A percentile compares a stretch with the other conserved stretches of the same genome.
phyloP scores from a whole-genome alignment of 495 filamentous ascomycete genomes.

The Astrocystis sublimbata region DNA sequence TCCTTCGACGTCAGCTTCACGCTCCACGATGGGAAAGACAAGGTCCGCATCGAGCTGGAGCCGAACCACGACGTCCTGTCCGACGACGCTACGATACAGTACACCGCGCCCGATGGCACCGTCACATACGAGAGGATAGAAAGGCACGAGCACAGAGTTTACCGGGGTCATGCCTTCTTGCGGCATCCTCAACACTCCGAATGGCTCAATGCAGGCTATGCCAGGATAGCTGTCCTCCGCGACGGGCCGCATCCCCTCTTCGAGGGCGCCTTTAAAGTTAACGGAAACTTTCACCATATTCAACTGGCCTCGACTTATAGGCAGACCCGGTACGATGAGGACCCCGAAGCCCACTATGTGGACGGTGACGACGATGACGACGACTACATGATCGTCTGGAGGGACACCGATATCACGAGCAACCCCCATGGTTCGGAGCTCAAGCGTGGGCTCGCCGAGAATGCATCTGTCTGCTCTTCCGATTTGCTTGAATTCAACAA shows the following conservation, averaged over 20 bases:
- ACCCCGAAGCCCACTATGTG: slow-evolving; percentile 69
- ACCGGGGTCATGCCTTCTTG: slow-evolving; percentile 76
- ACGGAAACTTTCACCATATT: slow-evolving; percentile 83
- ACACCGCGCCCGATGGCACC: slow-evolving; percentile 69
- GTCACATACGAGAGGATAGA: slow-evolving; percentile 59
- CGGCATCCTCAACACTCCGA: slow-evolving; percentile 57
- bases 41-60: slow-evolving; percentile 77
- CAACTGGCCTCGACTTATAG: slow-evolving; percentile 74
- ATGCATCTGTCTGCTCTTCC: slow-evolving; percentile 55
- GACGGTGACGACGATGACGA: slow-evolving; percentile 54
- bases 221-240: slow-evolving; percentile 70
- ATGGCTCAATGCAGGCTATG: slow-evolving; percentile 86
- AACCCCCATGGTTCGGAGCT: slow-evolving; percentile 25
- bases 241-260: slow-evolving; percentile 83
- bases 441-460: slow-evolving; percentile 36
- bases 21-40: slow-evolving; percentile 64
- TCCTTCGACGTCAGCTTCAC: slow-evolving; percentile 82
- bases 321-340: slow-evolving; percentile 69
- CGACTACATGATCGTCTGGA: slow-evolving; percentile 88
- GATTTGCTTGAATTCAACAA: slow-evolving; percentile 72
- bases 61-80: slow-evolving; percentile 90
- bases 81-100: slow-evolving; percentile 70
- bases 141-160: slow-evolving; percentile 75
- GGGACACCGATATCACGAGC: slow-evolving; percentile 80
- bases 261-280: slow-evolving; percentile 83